Evolutionary conservation across 1,139 yeast species (phyloP), one percentile per base, ranked within the genome.

Genomic region (Eremothecium gossypii): DNA sequence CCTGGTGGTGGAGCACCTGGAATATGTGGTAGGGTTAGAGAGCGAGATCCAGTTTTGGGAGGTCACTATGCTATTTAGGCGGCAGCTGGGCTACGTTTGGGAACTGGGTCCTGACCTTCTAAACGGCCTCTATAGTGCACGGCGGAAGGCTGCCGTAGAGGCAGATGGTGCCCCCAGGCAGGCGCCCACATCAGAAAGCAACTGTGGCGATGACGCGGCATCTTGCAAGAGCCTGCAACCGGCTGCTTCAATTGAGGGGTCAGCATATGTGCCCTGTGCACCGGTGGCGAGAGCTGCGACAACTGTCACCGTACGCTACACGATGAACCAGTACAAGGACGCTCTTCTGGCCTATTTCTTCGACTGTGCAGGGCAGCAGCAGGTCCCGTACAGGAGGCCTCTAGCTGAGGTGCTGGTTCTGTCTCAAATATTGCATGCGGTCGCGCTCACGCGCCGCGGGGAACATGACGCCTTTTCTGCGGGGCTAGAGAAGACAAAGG

Each of bases 31-130:
- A 20, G 14, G 14, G 6, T 29, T 34, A 5, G n/a, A 29, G n/a
- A 29, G 27, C 14, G 37, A 34, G 29, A 14, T 34, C n/a, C 37
- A 34, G 14, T 34, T 34, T 7, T 34, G 37, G 37, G 37, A 34
- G 29, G 14, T 34, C n/a, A 34, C 37, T 34, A 17, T 23, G n/a
- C n/a, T 34, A 9, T 34, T 27, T 23, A 34, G 37, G 37, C n/a
- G 27, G 8, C n/a, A 17, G 29, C 37, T 34, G 6, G 5, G 14
- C 5, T 29, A 23, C 12, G 17, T 23, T n/a, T 34, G 37, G 37
- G 37, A 34, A 8, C 28, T 34, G 11, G 37, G 7, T 9, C 11
- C 11, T 4, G 27, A n/a, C n/a, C 13, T 34, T 3, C 9, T 34
- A n/a, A 8, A 34, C 14, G 27, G 37, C 4, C 27, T 20, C 27